These are phyloP conservation scores for Penicillium mononematosum DNA, from an alignment of 495 filamentous ascomycete genomes.

Conservation along the genomic window DNA sequence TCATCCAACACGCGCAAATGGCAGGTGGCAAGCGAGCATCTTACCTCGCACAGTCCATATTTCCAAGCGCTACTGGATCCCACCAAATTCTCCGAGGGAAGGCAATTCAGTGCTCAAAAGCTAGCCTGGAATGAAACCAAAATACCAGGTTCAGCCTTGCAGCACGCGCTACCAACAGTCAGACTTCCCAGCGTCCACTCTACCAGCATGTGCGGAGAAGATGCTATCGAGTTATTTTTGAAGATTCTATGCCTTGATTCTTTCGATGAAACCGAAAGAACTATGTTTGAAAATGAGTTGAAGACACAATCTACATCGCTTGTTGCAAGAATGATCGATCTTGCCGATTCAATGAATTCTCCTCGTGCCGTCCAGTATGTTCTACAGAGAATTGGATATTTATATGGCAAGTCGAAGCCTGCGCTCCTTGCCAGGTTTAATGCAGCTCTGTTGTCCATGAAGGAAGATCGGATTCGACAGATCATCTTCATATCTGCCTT, in stretches of 20 bases:
- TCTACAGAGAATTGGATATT: conserved; percentile 27
- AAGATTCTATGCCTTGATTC: conserved; percentile 34
- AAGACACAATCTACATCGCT: conserved; percentile 29
- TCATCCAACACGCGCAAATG: conserved; percentile 26
- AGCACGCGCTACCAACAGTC: conserved; percentile 29
- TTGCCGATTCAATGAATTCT: conserved; percentile 43
- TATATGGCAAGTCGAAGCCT: conserved; percentile 30
- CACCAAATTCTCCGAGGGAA: conserved; percentile 49
- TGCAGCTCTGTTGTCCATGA: conserved; percentile 30
- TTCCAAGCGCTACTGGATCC: conserved; percentile 49
- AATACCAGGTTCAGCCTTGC: neutral
- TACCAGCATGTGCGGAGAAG: conserved; percentile 30
- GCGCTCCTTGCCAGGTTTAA: conserved; percentile 26
- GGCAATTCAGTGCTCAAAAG: conserved; percentile 33
- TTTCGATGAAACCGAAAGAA: conserved; percentile 21
- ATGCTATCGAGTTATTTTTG: conserved; percentile 41
- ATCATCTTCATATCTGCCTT: conserved; percentile 37
- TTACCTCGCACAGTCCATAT: conserved; percentile 42
- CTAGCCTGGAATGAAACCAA: conserved; percentile 13
- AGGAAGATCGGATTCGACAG: conserved; percentile 45
- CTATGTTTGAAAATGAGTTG: conserved; percentile 27
- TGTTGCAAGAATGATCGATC: conserved; percentile 34
- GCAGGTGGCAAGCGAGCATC: conserved; percentile 36
- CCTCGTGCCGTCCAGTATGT: conserved; percentile 21
- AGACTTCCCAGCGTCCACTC: conserved; percentile 26